A percentile compares a stretch with the other conserved stretches of the same genome.
These are phyloP conservation scores for Fennellomyces sp. DNA, from an alignment of 371 early-diverging fungal genomes.

Conservation along the genomic window DNA sequence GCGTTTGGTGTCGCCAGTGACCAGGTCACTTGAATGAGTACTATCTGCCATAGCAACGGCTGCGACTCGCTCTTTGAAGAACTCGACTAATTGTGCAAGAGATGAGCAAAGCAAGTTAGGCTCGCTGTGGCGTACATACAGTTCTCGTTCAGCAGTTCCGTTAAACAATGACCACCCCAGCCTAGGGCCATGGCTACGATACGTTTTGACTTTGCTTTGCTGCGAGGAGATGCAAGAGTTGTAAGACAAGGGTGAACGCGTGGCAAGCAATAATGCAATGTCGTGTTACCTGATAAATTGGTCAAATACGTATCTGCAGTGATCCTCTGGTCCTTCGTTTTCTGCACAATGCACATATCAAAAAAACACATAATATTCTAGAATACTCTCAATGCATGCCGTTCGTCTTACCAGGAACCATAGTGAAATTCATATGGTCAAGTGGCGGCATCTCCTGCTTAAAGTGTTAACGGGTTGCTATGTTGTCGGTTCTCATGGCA, in stretches of 20 bases:
- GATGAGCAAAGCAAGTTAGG: neutral
- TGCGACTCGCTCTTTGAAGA: constrained; percentile 28
- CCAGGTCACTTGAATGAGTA: constrained; percentile 30
- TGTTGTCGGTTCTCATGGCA: no score
- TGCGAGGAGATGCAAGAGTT: neutral
- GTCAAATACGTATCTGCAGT: constrained; percentile 41
- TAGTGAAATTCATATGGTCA: constrained; percentile 12
- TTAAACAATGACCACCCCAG: constrained; percentile 44
- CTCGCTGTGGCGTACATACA: constrained; percentile 20
- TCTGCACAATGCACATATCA: constrained; percentile 20
- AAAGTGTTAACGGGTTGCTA: neutral
- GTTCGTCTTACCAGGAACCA: constrained; percentile 14
- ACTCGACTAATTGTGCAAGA: constrained; percentile 26
- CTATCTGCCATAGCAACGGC: constrained; percentile 38
- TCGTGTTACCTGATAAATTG: constrained; percentile 36
- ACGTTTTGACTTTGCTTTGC: constrained; percentile 29
- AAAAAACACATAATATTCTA: neutral
- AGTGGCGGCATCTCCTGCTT: constrained; percentile 11
- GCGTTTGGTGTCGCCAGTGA: constrained; percentile 29
- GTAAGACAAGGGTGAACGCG: neutral
- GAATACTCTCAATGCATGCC: neutral
- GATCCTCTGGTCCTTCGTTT: constrained; percentile 42
- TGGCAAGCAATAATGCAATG: neutral
- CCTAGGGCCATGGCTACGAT: constrained; percentile 35
- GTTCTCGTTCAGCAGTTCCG: constrained; percentile 33